A percentile compares a stretch with the other conserved stretches of the same genome.
Conservation (phyloP, 805 yeast species). For the Blastobotrys chiropterorum region DNA sequence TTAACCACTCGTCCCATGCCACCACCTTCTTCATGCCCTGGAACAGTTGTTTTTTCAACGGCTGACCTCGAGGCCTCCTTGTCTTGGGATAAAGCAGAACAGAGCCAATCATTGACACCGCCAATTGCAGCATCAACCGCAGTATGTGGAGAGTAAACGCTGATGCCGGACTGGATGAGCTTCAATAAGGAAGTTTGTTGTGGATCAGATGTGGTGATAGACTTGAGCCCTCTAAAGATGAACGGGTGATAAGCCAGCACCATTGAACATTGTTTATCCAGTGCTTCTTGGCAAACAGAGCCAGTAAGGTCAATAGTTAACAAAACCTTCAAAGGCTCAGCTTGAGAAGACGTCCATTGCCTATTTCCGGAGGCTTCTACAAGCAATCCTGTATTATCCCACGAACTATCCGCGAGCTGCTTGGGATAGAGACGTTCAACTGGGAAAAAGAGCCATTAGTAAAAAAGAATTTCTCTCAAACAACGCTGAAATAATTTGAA, state of each 20-base stretch:
- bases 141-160: slow-evolving; percentile 94
- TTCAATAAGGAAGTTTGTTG: slow-evolving; percentile 75
- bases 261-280: slow-evolving; percentile 45
- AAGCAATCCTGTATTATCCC: slow-evolving; percentile 95
- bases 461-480: no score
- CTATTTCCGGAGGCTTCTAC: slow-evolving; percentile 2
- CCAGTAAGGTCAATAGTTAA: slow-evolving; percentile 82
- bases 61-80: slow-evolving; percentile 29
- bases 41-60: slow-evolving; percentile 38
- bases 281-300: slow-evolving; percentile 80
- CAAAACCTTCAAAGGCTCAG: slow-evolving; percentile 32
- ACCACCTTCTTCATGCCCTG: slow-evolving; percentile 33
- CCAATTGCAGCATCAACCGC: slow-evolving; percentile 86
- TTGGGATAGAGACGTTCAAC: slow-evolving; percentile 78
- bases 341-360: not conserved
- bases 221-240: slow-evolving; percentile 81
- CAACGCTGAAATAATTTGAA: slow-evolving; percentile 13
- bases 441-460: slow-evolving; percentile 10
- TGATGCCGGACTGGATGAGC: slow-evolving; percentile 68
- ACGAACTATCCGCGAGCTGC: slow-evolving; percentile 72
- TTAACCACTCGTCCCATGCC: slow-evolving; percentile 79
- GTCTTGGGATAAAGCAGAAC: slow-evolving; percentile 45
- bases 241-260: slow-evolving; percentile 92
- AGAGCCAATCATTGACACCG: slow-evolving; percentile 95
- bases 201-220: slow-evolving; percentile 60